phyloP scores from a whole-genome alignment of 805 yeast genomes.

The Nadsonia fulvescens region DNA sequence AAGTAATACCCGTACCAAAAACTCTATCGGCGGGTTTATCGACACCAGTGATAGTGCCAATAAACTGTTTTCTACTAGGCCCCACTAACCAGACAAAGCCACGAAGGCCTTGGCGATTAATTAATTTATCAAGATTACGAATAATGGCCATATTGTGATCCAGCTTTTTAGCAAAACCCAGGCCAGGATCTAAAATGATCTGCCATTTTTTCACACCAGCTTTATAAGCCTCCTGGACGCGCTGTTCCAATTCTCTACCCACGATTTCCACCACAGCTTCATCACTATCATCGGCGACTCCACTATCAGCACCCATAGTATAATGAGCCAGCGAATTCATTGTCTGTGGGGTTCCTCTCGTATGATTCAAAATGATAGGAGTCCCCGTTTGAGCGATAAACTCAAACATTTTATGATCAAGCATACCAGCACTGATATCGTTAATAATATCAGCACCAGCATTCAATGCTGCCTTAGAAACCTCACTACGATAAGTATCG shows the following conservation, averaged over 20 bases:
- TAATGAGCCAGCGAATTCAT: constrained; percentile 51
- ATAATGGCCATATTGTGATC: constrained; percentile 52
- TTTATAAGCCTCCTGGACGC: constrained; percentile 35
- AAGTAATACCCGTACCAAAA: constrained; percentile 58
- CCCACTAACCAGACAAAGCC: constrained; percentile 63
- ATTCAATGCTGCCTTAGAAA: constrained; percentile 48
- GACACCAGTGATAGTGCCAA: constrained; percentile 55
- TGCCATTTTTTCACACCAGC: constrained; percentile 79
- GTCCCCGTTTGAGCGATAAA: constrained; percentile 49
- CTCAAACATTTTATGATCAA: constrained; percentile 46
- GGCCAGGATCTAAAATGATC: constrained; percentile 79
- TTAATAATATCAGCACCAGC: constrained; percentile 86
- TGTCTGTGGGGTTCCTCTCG: constrained; percentile 62
- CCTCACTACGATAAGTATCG: constrained; percentile 71
- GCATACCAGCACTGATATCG: constrained; percentile 69
- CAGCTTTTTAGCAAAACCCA: constrained; percentile 85
- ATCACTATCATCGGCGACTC: constrained; percentile 10
- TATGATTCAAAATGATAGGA: constrained; percentile 69
- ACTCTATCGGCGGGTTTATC: constrained; percentile 41
- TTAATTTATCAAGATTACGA: constrained; percentile 18
- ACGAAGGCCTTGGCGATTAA: constrained; percentile 6
- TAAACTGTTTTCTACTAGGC: constrained; percentile 74
- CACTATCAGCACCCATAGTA: constrained; percentile 15
- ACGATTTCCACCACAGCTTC: constrained; percentile 30
- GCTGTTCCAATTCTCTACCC: constrained; percentile 42